Percentiles rank a stretch among this genome's conserved stretches.
Evolutionary conservation across 2,329 filamentous ascomycete species (phyloP).

Genomic region (Periconia sp.): DNA sequence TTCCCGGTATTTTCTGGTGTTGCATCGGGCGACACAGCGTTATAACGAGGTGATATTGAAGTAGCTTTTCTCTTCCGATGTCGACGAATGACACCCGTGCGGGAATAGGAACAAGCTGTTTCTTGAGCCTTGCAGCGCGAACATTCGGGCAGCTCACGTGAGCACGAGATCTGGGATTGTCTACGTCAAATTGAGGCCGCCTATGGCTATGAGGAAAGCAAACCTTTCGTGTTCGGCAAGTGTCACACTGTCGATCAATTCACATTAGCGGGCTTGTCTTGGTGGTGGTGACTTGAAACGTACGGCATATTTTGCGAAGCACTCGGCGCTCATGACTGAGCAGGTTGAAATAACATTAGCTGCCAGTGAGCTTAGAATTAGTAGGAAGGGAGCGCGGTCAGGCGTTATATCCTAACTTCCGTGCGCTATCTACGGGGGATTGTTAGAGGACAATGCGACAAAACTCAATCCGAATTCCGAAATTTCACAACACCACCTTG

Average conservation of each 20-base stretch:
- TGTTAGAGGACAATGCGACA: no score
- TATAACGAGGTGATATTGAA: neutral
- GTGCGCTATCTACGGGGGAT: no score
- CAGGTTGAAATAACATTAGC: no score
- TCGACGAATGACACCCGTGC: slow-evolving; percentile 9
- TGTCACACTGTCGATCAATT: no score
- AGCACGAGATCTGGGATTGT: slow-evolving; percentile 2
- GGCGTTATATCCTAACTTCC: no score
- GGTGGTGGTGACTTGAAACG: no score
- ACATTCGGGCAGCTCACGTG: slow-evolving; percentile 7
- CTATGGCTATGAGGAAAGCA: neutral
- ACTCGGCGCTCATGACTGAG: neutral
- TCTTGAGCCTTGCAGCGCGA: slow-evolving; percentile 3
- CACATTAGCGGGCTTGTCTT: no score
- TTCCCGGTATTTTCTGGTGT: no score
- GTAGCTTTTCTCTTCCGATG: slow-evolving; percentile 6
- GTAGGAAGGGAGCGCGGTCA: no score
- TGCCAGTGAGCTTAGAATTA: no score
- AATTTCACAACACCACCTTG: no score
- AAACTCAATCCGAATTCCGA: no score
- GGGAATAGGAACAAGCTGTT: slow-evolving; percentile 7
- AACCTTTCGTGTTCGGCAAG: slow-evolving; percentile 8
- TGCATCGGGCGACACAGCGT: neutral
- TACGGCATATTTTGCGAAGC: slow-evolving; percentile 1
- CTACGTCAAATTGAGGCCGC: neutral